Evolutionary conservation across 352 stramenopile genomes (phyloP).

Genomic region (Phytopythium sindhum): DNA sequence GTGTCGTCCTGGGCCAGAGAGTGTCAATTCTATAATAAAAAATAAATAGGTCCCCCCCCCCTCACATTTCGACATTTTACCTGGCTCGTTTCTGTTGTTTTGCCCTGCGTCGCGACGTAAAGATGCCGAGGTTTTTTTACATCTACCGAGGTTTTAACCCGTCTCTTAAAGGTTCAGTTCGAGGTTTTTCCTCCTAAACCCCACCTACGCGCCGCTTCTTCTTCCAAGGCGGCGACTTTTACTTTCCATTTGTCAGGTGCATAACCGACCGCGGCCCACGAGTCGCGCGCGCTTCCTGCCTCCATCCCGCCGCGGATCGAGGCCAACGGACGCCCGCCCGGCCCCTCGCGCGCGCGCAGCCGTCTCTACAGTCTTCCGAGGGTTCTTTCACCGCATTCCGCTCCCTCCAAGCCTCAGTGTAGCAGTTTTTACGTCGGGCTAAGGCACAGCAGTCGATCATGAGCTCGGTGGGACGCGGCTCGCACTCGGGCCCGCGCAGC

Average conservation of each 20-base stretch:
- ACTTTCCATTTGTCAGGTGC: neutral
- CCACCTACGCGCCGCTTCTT: neutral
- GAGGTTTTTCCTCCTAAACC: neutral
- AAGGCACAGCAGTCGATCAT: constrained; percentile 7
- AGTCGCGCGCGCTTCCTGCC: neutral
- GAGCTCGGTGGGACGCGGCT: constrained; percentile 34
- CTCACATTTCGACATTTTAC: neutral
- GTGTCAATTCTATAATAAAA: neutral
- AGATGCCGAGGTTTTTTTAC: neutral
- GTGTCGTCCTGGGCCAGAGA: neutral
- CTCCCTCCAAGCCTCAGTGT: neutral
- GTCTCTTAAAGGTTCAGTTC: neutral
- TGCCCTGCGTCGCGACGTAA: neutral
- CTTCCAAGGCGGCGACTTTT: neutral
- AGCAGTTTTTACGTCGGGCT: neutral
- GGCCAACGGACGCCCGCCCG: too few relatives aligned
- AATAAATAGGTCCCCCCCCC: neutral
- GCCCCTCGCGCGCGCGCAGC: neutral
- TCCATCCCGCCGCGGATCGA: neutral
- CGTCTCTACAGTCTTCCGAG: too few relatives aligned
- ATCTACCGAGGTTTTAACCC: neutral
- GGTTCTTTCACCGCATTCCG: neutral
- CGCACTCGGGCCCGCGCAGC: constrained; percentile 47
- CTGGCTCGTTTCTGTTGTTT: neutral
- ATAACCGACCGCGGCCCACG: neutral